phyloP scores from a whole-genome alignment of 2,329 filamentous ascomycete genomes.

The Atkinsonella texensis region DNA sequence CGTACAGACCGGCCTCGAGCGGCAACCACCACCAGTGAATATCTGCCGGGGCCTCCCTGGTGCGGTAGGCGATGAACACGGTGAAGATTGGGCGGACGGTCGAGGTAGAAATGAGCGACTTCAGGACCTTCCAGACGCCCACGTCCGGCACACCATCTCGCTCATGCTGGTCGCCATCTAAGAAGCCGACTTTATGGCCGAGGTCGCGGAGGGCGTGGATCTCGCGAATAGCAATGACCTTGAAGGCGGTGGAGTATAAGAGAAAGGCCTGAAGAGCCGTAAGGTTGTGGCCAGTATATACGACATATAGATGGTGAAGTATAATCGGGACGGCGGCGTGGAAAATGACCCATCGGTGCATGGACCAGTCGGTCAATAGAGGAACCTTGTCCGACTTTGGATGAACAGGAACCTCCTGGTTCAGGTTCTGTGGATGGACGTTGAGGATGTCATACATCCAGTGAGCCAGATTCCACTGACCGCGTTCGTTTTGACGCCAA shows the following conservation, averaged over 20 bases:
- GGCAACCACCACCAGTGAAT: conserved; percentile 16
- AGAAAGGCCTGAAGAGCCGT: conserved; percentile 2
- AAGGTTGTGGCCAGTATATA: conserved; percentile 14
- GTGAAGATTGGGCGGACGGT: conserved; percentile 12
- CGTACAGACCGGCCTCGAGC: conserved; percentile 12
- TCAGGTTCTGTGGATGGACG: conserved; percentile 9
- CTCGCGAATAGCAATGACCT: conserved; percentile 19
- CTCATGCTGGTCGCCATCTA: conserved; percentile 18
- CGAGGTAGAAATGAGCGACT: conserved; percentile 8
- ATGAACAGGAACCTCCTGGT: conserved; percentile 15
- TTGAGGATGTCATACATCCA: conserved; percentile 9
- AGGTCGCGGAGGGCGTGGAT: conserved; percentile 18
- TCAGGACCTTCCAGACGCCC: conserved; percentile 12
- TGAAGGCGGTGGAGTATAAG: conserved; percentile 20
- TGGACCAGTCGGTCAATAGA: conserved; percentile 16
- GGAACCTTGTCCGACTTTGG: conserved; percentile 21
- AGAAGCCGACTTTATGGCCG: conserved; percentile 19
- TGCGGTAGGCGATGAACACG: conserved; percentile 16
- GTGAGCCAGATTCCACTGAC: conserved; percentile 11
- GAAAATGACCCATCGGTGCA: conserved; percentile 20
- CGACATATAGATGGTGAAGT: conserved; percentile 13
- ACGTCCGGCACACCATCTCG: conserved; percentile 23
- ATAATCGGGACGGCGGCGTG: conserved; percentile 3
- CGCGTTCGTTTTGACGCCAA: conserved; percentile 9
- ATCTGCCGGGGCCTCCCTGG: conserved; percentile 3